These are phyloP conservation scores for Bremia lactucae DNA, from an alignment of 352 stramenopile genomes.

Conservation along the genomic window DNA sequence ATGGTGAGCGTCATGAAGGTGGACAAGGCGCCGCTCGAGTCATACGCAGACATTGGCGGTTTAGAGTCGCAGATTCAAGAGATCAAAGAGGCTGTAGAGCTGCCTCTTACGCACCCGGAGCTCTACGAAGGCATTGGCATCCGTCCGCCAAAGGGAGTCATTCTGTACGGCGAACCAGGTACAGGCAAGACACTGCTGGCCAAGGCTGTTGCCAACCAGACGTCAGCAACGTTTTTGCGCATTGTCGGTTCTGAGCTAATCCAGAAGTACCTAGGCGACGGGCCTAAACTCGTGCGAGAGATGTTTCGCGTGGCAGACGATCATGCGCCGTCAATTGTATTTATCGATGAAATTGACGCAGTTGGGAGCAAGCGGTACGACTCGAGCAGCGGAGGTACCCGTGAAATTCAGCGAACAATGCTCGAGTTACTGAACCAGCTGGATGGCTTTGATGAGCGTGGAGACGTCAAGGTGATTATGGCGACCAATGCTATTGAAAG, in stretches of 20 bases:
- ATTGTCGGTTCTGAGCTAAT: constrained; percentile 99
- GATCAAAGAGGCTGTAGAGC: constrained; percentile 92
- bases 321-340: constrained; percentile 97
- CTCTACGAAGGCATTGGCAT: constrained; percentile 99
- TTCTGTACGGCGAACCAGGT: constrained; percentile 98
- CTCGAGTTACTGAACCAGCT: constrained; percentile 99
- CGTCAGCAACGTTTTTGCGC: constrained; percentile 98
- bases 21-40: constrained; percentile 98
- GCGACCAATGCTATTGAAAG: constrained; percentile 99
- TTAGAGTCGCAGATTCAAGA: constrained; percentile 97
- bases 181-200: constrained; percentile 99
- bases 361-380: constrained; percentile 99
- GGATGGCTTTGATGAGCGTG: constrained; percentile 99
- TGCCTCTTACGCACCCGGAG: constrained; percentile 98
- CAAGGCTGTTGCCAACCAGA: constrained; percentile 99
- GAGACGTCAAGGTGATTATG: constrained; percentile 99
- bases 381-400: constrained; percentile 93
- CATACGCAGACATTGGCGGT: constrained; percentile 99
- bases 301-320: constrained; percentile 99
- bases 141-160: constrained; percentile 97
- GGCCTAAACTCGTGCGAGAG: constrained; percentile 98
- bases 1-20: constrained; percentile 99
- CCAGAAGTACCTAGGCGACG: constrained; percentile 99
- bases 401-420: constrained; percentile 99
- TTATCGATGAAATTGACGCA: constrained; percentile 99